phyloP scores from a whole-genome alignment of 2,329 filamentous ascomycete species.

The Colletotrichum lupini region DNA sequence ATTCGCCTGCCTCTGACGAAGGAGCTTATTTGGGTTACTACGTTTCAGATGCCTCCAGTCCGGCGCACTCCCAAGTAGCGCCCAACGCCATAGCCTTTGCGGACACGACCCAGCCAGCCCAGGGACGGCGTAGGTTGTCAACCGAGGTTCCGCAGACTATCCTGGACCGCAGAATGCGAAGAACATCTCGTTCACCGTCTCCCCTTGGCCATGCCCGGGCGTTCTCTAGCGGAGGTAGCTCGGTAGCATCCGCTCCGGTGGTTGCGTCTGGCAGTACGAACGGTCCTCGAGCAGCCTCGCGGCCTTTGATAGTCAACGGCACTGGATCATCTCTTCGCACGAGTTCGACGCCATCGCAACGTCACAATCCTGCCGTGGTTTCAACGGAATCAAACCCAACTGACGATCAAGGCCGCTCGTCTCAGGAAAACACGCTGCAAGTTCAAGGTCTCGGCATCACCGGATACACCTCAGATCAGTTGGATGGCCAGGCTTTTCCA shows the following conservation, averaged over 20 bases:
- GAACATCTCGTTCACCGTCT: slow-evolving; percentile 67
- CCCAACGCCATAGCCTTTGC: slow-evolving; percentile 58
- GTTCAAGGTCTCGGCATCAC: slow-evolving; percentile 37
- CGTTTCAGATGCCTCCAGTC: slow-evolving; percentile 45
- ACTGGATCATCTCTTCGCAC: slow-evolving; percentile 58
- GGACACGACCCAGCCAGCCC: slow-evolving; percentile 54
- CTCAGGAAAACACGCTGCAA: slow-evolving; percentile 43
- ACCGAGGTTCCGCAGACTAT: slow-evolving; percentile 65
- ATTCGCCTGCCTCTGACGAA: slow-evolving; percentile 62
- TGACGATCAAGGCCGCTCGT: slow-evolving; percentile 38
- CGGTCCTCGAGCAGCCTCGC: slow-evolving; percentile 49
- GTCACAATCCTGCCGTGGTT: not conserved
- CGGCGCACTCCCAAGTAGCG: slow-evolving; percentile 40
- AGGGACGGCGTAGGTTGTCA: slow-evolving; percentile 59
- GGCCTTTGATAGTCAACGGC: slow-evolving; percentile 65
- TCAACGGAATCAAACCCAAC: slow-evolving; percentile 29
- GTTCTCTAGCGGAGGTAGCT: slow-evolving; percentile 51
- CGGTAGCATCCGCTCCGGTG: slow-evolving; percentile 52
- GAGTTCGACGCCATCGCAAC: slow-evolving; percentile 41
- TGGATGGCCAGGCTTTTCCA: not conserved
- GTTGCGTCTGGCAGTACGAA: slow-evolving; percentile 50
- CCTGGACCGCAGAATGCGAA: slow-evolving; percentile 63
- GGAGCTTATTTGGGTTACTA: slow-evolving; percentile 53
- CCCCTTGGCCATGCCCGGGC: slow-evolving; percentile 62
- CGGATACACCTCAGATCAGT: slow-evolving; percentile 7